Evolutionary conservation across 2,329 filamentous ascomycete species (phyloP), one percentile per base, ranked within the genome.

Genomic region (Alternaria arborescens): DNA sequence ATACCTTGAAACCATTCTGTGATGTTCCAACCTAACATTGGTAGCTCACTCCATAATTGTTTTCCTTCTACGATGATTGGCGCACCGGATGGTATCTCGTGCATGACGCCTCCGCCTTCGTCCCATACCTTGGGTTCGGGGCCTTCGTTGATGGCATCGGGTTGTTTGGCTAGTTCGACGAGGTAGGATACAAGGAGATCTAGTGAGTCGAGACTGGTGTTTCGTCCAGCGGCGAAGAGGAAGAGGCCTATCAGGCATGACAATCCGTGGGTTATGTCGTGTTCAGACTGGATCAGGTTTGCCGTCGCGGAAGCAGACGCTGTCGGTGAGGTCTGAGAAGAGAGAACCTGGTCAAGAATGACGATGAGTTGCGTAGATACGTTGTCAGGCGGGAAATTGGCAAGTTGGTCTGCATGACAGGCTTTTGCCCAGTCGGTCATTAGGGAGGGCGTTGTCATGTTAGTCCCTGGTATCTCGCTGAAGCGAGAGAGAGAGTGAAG

Each of bases 371-470:
- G 32, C 0, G 14, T 40, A 2, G 8, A 1, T 30, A 38, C 8
- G 36, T 30, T 30, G 36, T n/a, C 1, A 18, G 36, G 16, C 16
- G 36, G 16, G 0, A 10, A n/a, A 0, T 12, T 30, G 36, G 36
- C 5, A 38, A n/a, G 22, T 43, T 26, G 43, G 32, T 6, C 6
- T 22, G 18, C 22, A 41, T 8, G 38, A 14, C n/a, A 34, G 20
- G 12, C 24, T n/a, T 16, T 46, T 55, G 52, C 52, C 52, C 52
- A 55, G 30, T 47, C 32, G n/a, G 26, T 48, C 1, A 43, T 11
- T 26, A 55, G 40, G 3, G 11, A 5, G 2, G 28, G 10, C 0
- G 28, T 30, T 30, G 28, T 30, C 10, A 30, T 30, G 7, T 34
- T 16, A 1, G 32, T 34, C 0, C 12, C 14, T 16, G 12, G 32